Evolutionary conservation across 805 yeast species (phyloP).

Genomic region (Candida suzukii): DNA sequence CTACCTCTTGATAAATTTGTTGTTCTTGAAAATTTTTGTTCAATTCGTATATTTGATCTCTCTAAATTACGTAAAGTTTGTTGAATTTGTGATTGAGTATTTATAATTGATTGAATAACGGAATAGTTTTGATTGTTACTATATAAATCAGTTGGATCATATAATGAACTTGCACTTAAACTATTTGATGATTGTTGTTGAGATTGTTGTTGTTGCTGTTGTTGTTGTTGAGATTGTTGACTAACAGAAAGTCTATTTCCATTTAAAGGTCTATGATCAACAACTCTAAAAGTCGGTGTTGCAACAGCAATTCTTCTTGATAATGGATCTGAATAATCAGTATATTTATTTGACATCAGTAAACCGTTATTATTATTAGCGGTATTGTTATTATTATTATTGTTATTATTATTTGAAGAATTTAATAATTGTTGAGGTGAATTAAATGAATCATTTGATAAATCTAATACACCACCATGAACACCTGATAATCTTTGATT

Average conservation of each 20-base stretch:
- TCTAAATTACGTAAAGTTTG: conserved; percentile 14
- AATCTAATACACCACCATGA: not conserved
- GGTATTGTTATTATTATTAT: too few species aligned
- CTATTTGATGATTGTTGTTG: not conserved
- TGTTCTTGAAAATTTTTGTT: conserved; percentile 20
- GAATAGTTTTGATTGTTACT: not conserved
- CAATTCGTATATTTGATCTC: conserved; percentile 14
- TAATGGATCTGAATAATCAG: conserved; percentile 14
- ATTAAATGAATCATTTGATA: not conserved
- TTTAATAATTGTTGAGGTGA: not conserved
- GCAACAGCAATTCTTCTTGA: conserved; percentile 14
- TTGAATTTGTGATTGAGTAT: conserved; percentile 13
- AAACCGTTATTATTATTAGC: too few species aligned
- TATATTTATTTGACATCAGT: not conserved
- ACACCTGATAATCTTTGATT: not conserved
- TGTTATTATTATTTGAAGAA: not conserved
- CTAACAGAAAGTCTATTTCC: not conserved
- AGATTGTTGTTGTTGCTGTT: conserved; percentile 10
- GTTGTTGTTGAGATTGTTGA: conserved; percentile 4
- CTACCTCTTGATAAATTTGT: conserved; percentile 20
- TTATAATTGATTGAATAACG: conserved; percentile 8
- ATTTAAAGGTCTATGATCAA: conserved; percentile 3
- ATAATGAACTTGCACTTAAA: not conserved
- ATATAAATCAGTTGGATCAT: not conserved
- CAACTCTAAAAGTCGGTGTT: conserved; percentile 17